phyloP scores from a whole-genome alignment of 1,284 basidiomycete species.

The Psilocybe mexicana region DNA sequence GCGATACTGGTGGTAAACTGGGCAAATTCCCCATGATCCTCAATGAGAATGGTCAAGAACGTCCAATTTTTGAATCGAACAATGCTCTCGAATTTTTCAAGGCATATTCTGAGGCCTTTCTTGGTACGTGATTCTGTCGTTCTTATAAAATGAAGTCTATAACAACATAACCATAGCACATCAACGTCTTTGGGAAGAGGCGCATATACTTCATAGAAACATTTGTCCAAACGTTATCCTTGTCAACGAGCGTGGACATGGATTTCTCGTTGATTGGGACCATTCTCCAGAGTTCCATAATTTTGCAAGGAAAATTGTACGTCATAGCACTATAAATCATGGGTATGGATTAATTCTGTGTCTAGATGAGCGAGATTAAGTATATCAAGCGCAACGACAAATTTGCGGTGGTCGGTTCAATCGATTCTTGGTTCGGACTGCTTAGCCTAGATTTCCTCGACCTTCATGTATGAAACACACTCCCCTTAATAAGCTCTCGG shows the following conservation, averaged over 20 bases:
- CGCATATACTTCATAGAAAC: background rate
- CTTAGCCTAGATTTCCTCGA: too few species aligned
- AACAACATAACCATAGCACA: background rate
- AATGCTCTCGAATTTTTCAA: background rate
- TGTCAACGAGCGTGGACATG: background rate
- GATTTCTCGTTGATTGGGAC: conserved; percentile 3
- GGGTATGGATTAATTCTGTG: too few species aligned
- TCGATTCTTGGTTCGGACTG: too few species aligned
- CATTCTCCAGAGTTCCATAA: background rate
- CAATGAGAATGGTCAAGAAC: background rate
- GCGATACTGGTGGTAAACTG: background rate
- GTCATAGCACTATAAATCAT: too few species aligned
- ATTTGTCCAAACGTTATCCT: background rate
- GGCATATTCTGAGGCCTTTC: background rate
- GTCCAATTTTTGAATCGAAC: background rate
- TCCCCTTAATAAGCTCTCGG: too few species aligned
- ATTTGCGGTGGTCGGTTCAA: too few species aligned
- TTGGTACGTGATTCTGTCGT: background rate
- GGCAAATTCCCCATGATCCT: background rate
- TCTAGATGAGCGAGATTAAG: too few species aligned
- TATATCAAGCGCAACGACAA: too few species aligned
- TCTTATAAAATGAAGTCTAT: background rate
- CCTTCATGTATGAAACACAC: too few species aligned
- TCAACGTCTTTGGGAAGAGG: background rate
- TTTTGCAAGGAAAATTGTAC: too few species aligned